A percentile compares a stretch with the other conserved stretches of the same genome.
These are phyloP conservation scores for Meredithiella fracta DNA, from an alignment of 2,329 filamentous ascomycete species.

Conservation along the genomic window DNA sequence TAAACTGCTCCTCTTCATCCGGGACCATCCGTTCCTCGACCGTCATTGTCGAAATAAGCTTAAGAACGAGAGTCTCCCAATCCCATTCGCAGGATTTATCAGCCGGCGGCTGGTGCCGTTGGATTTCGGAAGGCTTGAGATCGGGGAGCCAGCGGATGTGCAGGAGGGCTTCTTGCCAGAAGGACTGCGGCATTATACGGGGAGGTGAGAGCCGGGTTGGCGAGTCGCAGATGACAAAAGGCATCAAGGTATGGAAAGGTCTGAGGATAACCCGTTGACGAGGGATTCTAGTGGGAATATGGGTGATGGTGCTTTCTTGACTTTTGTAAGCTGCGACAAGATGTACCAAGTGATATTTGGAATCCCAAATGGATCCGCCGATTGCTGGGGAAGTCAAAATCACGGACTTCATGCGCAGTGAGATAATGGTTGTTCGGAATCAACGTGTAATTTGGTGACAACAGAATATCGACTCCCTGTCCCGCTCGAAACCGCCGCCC, in stretches of 20 bases:
- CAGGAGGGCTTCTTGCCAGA: neutral
- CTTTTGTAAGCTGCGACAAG: neutral
- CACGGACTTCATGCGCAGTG: neutral
- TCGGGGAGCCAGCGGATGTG: slow-evolving; percentile 5
- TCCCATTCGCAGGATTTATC: slow-evolving; percentile 13
- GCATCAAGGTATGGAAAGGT: no score
- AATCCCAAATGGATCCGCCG: neutral
- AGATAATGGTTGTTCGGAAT: slow-evolving; percentile 10
- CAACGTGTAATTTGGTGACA: slow-evolving; percentile 10
- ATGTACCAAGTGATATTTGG: neutral
- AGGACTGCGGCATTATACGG: neutral
- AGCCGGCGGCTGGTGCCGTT: neutral
- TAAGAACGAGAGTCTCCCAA: slow-evolving; percentile 3
- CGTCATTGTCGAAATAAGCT: neutral
- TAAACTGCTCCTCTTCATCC: neutral
- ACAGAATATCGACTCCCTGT: neutral
- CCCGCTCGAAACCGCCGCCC: slow-evolving; percentile 4
- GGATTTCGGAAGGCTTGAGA: neutral
- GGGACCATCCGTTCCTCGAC: neutral
- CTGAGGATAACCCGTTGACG: no score
- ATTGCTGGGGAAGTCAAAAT: slow-evolving; percentile 2
- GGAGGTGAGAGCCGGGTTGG: neutral
- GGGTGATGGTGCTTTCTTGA: no score
- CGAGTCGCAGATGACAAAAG: no score
- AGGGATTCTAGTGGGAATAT: no score